Evolutionary conservation across 345 rosid genomes (phyloP), one percentile per base, ranked within the genome.

Genomic region (Gossypium rotundifolium): DNA sequence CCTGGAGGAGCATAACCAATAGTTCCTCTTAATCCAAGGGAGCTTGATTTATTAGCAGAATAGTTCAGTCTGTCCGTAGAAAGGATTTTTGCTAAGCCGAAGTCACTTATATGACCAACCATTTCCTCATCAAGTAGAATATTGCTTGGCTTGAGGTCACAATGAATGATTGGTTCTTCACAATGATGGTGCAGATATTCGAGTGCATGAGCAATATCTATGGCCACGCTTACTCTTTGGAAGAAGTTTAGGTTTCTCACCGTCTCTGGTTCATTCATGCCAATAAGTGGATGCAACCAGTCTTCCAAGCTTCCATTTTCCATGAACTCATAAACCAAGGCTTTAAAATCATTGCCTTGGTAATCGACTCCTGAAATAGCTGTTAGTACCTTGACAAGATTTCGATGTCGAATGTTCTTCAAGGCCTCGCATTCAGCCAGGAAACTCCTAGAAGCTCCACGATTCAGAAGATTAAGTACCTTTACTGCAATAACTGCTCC

Each of bases 341-440:
- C 75, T 46, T 72, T 72, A 45, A 72, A 73, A 73, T 73, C 59
- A 46, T 33, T 57, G 0, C 66, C 75, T 1, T 58, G 51, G 2
- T 18, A 59, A 20, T 72, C 55, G 1, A 58, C 18, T 20, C 75
- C 27, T 6, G 75, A 72, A 58, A 46, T 40, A 0, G 27, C 75
- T 0, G 88, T 78, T 7, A 85, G 2, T 40, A 87, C 7, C 65
- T 81, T 81, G 48, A 85, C 61, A 14, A 88, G 87, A 74, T 88
- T 85, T 6, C 87, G 70, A 60, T 83, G 89, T 29, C 83, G 74
- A 25, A 81, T 59, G 9, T 46, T 82, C 58, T 64, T 53, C 18
- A 53, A 53, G 22, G 22, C 22, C 58, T n/a, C 58, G 9, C 58
- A 53, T 53, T 53, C 58, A 53, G 2, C 22, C 58, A 53, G 18